Conservation (phyloP, 2,329 filamentous ascomycete species). For the Nothophoma quercina region DNA sequence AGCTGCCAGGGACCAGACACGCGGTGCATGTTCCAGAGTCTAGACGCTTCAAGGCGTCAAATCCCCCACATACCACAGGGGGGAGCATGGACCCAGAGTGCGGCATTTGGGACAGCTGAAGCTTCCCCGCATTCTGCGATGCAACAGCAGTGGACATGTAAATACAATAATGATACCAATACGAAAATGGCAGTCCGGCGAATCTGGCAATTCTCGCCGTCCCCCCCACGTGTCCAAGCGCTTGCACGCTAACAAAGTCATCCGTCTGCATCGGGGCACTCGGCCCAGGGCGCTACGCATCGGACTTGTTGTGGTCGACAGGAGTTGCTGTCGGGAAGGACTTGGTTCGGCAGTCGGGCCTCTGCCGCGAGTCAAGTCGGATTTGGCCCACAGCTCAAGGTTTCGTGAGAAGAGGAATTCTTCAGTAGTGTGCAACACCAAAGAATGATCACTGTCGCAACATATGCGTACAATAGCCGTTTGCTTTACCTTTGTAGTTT, state of each 20-base stretch:
- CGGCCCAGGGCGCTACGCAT: slow-evolving; percentile 22
- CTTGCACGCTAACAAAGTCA: neutral
- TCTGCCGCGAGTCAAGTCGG: neutral
- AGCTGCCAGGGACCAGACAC: neutral
- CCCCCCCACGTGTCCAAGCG: slow-evolving; percentile 10
- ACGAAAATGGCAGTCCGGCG: slow-evolving; percentile 16
- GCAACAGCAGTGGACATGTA: slow-evolving; percentile 10
- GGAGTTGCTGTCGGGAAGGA: neutral
- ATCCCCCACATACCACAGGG: neutral
- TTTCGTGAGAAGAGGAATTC: neutral
- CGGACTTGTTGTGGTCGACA: slow-evolving; percentile 1
- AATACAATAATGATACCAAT: slow-evolving; percentile 20
- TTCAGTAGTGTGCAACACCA: neutral
- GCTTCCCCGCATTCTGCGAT: slow-evolving; percentile 9
- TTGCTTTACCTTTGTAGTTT: too few species aligned
- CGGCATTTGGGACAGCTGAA: slow-evolving; percentile 1
- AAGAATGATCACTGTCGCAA: too few species aligned
- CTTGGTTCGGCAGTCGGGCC: neutral
- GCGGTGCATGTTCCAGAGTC: neutral
- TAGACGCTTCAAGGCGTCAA: neutral
- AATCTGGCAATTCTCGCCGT: slow-evolving; percentile 16
- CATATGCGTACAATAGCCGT: too few species aligned
- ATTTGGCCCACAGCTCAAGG: neutral
- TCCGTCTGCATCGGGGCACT: slow-evolving; percentile 6
- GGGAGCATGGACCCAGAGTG: neutral